These are phyloP conservation scores for Diversispora eburnea DNA, from an alignment of 192 early-diverging fungal species.

Conservation along the genomic window DNA sequence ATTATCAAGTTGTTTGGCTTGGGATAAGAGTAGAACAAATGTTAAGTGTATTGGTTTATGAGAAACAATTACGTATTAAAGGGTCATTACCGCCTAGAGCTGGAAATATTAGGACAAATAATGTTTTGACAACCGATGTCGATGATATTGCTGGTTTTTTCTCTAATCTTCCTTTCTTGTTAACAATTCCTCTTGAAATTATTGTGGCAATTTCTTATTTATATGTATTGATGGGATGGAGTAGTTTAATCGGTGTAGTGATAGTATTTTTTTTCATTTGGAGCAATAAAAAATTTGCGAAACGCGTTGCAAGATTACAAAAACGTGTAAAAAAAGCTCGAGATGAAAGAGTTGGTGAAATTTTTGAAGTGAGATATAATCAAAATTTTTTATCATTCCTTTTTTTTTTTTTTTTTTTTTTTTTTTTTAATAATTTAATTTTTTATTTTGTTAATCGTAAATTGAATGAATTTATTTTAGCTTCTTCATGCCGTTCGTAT, in stretches of 20 bases:
- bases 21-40: constrained; percentile 52
- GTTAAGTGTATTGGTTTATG: constrained; percentile 50
- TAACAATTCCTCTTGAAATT: constrained; percentile 68
- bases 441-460: not conserved
- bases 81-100: constrained; percentile 31
- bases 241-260: constrained; percentile 72
- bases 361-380: constrained; percentile 58
- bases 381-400: not conserved
- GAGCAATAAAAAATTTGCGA: constrained; percentile 53
- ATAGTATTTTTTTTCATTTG: constrained; percentile 69
- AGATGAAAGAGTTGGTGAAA: constrained; percentile 72
- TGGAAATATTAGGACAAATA: constrained; percentile 52
- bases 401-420: not conserved
- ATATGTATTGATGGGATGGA: constrained; percentile 68
- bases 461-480: constrained; percentile 2
- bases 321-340: constrained; percentile 53
- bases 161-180: constrained; percentile 59
- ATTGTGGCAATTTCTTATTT: constrained; percentile 63
- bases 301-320: constrained; percentile 52
- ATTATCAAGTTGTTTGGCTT: constrained; percentile 50
- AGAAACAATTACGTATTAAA: constrained; percentile 45
- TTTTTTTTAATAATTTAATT: not conserved
- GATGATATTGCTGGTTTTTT: constrained; percentile 57
- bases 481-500: constrained; percentile 78
- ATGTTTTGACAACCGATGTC: constrained; percentile 70